These are phyloP conservation scores for Rhizophagus sp. DNA, from an alignment of 192 early-diverging fungal species.

Conservation along the genomic window DNA sequence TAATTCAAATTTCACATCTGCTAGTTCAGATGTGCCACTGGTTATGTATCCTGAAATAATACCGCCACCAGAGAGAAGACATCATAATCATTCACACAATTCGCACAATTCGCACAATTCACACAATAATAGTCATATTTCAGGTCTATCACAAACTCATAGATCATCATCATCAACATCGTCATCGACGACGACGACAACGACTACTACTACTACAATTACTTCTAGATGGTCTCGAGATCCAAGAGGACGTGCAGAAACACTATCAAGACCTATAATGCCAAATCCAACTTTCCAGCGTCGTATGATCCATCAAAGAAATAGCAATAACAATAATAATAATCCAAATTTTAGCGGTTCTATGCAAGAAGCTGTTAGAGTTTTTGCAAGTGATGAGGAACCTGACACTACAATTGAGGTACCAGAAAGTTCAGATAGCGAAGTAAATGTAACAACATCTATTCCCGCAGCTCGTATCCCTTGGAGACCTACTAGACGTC, in stretches of 20 bases:
- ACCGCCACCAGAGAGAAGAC: neutral
- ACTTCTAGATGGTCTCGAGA: neutral
- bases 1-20: slow-evolving; percentile 3
- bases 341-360: neutral
- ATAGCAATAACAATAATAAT: neutral
- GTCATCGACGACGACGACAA: neutral
- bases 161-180: neutral
- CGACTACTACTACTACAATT: no score
- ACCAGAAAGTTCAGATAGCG: slow-evolving; percentile 13
- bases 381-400: slow-evolving; percentile 16
- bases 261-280: neutral
- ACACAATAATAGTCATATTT: neutral
- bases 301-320: neutral
- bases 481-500: neutral
- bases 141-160: neutral
- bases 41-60: neutral
- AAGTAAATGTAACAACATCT: neutral
- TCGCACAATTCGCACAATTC: no score
- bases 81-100: neutral
- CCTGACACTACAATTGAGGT: neutral
- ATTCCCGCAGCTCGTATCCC: neutral
- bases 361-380: neutral
- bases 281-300: neutral
- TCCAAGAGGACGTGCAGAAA: neutral
- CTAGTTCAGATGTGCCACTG: neutral